Evolutionary conservation across 768 basidiomycete genomes (phyloP).

Genomic region (Suillus plorans): DNA sequence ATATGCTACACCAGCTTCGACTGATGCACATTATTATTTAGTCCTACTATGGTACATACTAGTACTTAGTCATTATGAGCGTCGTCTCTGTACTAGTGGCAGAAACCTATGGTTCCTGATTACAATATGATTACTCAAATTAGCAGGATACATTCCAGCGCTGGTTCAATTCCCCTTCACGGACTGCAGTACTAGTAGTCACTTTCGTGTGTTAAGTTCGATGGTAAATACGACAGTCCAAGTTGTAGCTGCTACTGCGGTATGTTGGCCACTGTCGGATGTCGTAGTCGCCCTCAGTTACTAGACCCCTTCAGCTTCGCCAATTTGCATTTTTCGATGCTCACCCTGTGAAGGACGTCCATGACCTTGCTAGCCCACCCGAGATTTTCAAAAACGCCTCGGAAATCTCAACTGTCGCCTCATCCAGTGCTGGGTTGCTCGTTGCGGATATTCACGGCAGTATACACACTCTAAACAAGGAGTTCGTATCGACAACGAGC

Average conservation of each 20-base stretch:
- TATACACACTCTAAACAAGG: conserved; percentile 70
- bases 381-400: conserved; percentile 75
- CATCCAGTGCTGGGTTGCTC: conserved; percentile 65
- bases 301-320: conserved; percentile 59
- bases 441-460: conserved; percentile 87
- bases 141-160: neutral
- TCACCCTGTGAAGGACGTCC: conserved; percentile 71
- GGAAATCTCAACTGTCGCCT: conserved; percentile 71
- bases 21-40: neutral
- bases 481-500: conserved; percentile 67
- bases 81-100: too few relatives aligned
- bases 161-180: neutral
- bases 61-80: too few relatives aligned
- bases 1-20: neutral
- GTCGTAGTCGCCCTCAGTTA: neutral
- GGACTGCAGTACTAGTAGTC: neutral
- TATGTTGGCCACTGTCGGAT: conserved; percentile 7
- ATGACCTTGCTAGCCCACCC: conserved; percentile 73
- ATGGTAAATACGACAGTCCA: neutral
- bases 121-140: neutral
- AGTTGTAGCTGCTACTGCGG: conserved; percentile 15
- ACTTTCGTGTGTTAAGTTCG: neutral
- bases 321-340: conserved; percentile 91
- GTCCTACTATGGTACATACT: neutral
- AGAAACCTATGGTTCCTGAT: too few relatives aligned